Evolutionary conservation across 139 green algal genomes (phyloP), one percentile per base, ranked within the genome.

Genomic region (Tetradesmus obliquus): DNA sequence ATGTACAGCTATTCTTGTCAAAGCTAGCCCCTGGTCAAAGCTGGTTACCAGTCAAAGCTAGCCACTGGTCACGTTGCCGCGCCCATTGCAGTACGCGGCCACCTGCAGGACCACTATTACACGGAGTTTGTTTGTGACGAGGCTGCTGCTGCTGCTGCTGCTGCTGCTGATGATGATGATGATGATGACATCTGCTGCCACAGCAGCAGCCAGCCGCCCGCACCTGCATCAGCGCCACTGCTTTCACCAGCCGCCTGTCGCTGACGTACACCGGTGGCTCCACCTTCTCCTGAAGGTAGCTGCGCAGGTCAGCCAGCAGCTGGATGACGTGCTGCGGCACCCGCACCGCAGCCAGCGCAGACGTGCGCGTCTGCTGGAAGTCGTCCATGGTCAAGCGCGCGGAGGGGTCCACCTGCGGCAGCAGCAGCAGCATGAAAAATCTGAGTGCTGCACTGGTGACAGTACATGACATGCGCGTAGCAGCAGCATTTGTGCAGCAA

Each of bases 241-340:
- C 91, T 94, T 99, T 99, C 90, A 99, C 96, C 84, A 99, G 96
- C 79, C 97, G 96, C 19, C 98, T 95, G 95, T 99, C 98, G 1
- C 94, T 97, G 1, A 99, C 96, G 83, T 99, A 99, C 55, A 99
- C 95, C 0, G 97, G 97, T 3, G 97, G 98, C 95, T 99, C 98
- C 84, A 96, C 96, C 94, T 98, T 98, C 91, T 99, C 97, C 92
- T 99, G 97, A 53, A 89, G 53, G 84, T 87, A 92, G 69, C 71
- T 90, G 86, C 96, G 93, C 90, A 99, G 93, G 92, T 98, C 97
- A 7, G 95, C 95, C 84, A 99, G 86, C 84, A 98, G 83, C 85
- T 98, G 93, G 5, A 98, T 95, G 4, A 99, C 95, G 17, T 93
- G 83, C 54, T 86, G 62, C 3, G 97, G 96, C 62, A 99, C 96